Percentiles rank a stretch among this genome's conserved stretches.
Evolutionary conservation across 2,329 filamentous ascomycete species (phyloP).

Genomic region (Aschersonia sp.): DNA sequence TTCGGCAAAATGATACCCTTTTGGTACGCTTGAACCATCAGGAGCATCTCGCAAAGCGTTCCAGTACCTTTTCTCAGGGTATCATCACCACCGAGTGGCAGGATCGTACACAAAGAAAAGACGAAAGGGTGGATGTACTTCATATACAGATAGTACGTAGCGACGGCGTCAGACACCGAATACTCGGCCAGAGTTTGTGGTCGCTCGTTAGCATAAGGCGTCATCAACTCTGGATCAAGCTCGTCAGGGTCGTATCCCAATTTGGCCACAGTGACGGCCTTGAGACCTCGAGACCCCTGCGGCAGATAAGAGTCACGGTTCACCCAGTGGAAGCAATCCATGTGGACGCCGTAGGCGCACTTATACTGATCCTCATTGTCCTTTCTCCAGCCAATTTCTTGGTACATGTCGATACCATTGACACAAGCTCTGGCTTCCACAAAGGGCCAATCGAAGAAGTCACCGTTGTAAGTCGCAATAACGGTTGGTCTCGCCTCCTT

Average conservation of each 20-base stretch:
- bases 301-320: conserved; percentile 96
- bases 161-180: conserved; percentile 96
- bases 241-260: conserved; percentile 97
- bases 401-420: conserved; percentile 97
- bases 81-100: conserved; percentile 86
- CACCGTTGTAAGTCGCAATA: conserved; percentile 99
- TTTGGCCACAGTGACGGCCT: conserved; percentile 95
- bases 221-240: conserved; percentile 95
- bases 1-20: conserved; percentile 88
- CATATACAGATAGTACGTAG: conserved; percentile 99
- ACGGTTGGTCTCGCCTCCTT: conserved; percentile 91
- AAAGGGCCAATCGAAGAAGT: conserved; percentile 99
- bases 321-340: conserved; percentile 99
- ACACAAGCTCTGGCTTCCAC: conserved; percentile 87
- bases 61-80: conserved; percentile 90
- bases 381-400: conserved; percentile 92
- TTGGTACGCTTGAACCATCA: conserved; percentile 96
- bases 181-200: conserved; percentile 94
- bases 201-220: conserved; percentile 73
- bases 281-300: conserved; percentile 90
- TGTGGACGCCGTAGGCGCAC: conserved; percentile 89
- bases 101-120: conserved; percentile 93
- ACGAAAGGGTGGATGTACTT: conserved; percentile 99
- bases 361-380: conserved; percentile 94
- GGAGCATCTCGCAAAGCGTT: conserved; percentile 96